Evolutionary conservation across 768 basidiomycete species (phyloP).

Genomic region (Pulveroboletus sp.): DNA sequence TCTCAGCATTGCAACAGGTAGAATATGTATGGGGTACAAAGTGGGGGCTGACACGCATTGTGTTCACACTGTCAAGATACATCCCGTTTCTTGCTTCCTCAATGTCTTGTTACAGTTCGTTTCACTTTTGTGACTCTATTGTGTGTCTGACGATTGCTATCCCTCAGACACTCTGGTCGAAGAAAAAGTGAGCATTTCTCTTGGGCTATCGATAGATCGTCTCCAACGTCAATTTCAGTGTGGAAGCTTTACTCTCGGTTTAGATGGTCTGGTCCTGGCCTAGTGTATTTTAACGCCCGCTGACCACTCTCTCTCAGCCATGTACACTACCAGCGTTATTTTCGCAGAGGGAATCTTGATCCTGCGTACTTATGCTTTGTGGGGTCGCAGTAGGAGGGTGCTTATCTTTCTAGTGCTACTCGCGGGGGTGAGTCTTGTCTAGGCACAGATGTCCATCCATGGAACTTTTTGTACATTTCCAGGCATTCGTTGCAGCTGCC

Average conservation of each 20-base stretch:
- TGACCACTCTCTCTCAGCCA: constrained; percentile 7
- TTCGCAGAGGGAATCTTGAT: constrained; percentile 20
- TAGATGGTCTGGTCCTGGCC: constrained; percentile 14
- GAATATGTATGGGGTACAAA: constrained; percentile 21
- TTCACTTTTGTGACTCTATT: not conserved
- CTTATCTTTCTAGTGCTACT: constrained; percentile 16
- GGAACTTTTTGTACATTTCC: not conserved
- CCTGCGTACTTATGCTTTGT: constrained; percentile 25
- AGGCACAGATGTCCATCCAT: not conserved
- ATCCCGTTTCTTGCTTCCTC: constrained; percentile 19
- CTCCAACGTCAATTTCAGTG: constrained; percentile 12
- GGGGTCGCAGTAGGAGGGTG: constrained; percentile 16
- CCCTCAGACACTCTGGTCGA: constrained; percentile 8
- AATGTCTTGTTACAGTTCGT: constrained; percentile 17
- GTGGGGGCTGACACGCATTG: constrained; percentile 20
- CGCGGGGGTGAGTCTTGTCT: constrained; percentile 12
- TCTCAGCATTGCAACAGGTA: constrained; percentile 13
- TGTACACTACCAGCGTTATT: constrained; percentile 14
- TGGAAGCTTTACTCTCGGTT: constrained; percentile 11
- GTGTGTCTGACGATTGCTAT: not conserved
- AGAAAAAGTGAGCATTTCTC: not conserved
- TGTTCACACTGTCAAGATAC: constrained; percentile 28
- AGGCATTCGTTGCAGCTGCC: constrained; percentile 17
- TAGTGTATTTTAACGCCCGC: not conserved
- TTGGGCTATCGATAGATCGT: not conserved